Evolutionary conservation across 2,329 filamentous ascomycete genomes (phyloP).

Genomic region (Fusarium foetens): DNA sequence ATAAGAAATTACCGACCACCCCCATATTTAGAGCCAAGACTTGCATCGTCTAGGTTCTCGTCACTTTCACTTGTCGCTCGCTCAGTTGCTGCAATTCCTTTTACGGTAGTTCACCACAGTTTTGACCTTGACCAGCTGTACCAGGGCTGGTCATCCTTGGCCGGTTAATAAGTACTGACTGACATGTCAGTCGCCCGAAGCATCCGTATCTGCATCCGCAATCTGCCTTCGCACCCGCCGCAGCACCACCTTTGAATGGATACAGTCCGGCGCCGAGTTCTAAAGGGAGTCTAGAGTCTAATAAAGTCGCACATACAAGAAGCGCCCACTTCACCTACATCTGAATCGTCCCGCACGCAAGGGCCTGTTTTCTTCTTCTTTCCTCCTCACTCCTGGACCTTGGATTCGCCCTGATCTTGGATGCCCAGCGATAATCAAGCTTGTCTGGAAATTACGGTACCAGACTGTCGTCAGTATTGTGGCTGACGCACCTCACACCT

Average conservation of each 20-base stretch:
- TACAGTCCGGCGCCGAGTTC: conserved; percentile 39
- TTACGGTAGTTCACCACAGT: conserved; percentile 27
- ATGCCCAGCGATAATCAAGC: conserved; percentile 6
- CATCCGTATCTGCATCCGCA: conserved; percentile 38
- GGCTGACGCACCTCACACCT: conserved; percentile 38
- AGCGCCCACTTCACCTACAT: conserved; percentile 32
- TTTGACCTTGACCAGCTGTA: conserved; percentile 24
- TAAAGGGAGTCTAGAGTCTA: conserved; percentile 43
- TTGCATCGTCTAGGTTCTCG: conserved; percentile 8
- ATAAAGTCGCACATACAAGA: conserved; percentile 40
- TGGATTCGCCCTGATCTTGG: conserved; percentile 20
- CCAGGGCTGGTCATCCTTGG: conserved; percentile 36
- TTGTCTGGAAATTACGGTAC: conserved; percentile 29
- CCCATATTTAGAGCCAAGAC: conserved; percentile 37
- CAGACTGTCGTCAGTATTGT: conserved; percentile 34
- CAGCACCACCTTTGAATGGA: conserved; percentile 43
- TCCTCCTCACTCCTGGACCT: conserved; percentile 18
- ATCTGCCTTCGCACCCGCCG: conserved; percentile 34
- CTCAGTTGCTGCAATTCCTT: conserved; percentile 21
- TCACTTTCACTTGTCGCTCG: conserved; percentile 20
- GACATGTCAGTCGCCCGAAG: conserved; percentile 45
- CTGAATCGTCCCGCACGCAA: conserved; percentile 30
- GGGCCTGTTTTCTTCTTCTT: conserved; percentile 16
- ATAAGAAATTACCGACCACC: conserved; percentile 26
- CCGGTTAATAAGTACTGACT: conserved; percentile 30